phyloP scores from a whole-genome alignment of 176 grass and related monocot species.

The Luzula sylvatica region DNA sequence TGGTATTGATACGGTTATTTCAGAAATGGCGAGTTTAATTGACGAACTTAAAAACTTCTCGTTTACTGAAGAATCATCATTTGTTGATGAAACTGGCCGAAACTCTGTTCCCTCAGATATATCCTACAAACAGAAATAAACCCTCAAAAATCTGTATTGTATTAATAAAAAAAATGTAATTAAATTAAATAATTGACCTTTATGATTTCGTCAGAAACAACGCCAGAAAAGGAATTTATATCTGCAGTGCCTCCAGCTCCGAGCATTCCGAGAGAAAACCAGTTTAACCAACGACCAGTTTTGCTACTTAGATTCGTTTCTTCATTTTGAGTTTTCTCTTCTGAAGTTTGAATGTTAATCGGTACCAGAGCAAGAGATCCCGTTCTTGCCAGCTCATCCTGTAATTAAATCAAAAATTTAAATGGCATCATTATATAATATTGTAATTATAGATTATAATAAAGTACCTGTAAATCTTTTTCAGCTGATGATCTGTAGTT shows the following conservation, averaged over 20 bases:
- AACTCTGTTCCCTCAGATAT: conserved; percentile 94
- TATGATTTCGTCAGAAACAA: conserved; percentile 96
- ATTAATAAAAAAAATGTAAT: too few relatives aligned
- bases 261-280: conserved; percentile 98
- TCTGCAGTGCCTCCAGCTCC: conserved; percentile 89
- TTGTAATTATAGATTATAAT: conserved; percentile 4
- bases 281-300: conserved; percentile 80
- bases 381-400: conserved; percentile 58
- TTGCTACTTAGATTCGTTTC: conserved; percentile 37
- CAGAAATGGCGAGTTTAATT: conserved; percentile 45
- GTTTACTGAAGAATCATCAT: conserved; percentile 42
- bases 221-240: conserved; percentile 78
- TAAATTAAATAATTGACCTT: conserved; percentile 35
- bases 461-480: conserved; percentile 64
- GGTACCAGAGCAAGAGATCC: conserved; percentile 12
- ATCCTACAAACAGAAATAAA: conserved; percentile 37
- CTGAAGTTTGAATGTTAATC: conserved; percentile 25
- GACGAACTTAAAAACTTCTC: conserved; percentile 47
- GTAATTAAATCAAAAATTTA: conserved; percentile 16
- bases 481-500: conserved; percentile 85
- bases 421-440: neutral
- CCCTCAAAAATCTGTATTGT: too few relatives aligned
- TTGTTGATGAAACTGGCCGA: conserved; percentile 53
- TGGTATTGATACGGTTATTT: conserved; percentile 41
- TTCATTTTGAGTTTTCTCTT: conserved; percentile 44